Percentiles rank a stretch among this genome's conserved stretches.
Evolutionary conservation across 2,329 filamentous ascomycete genomes (phyloP).

Genomic region (Fusarium falciforme): DNA sequence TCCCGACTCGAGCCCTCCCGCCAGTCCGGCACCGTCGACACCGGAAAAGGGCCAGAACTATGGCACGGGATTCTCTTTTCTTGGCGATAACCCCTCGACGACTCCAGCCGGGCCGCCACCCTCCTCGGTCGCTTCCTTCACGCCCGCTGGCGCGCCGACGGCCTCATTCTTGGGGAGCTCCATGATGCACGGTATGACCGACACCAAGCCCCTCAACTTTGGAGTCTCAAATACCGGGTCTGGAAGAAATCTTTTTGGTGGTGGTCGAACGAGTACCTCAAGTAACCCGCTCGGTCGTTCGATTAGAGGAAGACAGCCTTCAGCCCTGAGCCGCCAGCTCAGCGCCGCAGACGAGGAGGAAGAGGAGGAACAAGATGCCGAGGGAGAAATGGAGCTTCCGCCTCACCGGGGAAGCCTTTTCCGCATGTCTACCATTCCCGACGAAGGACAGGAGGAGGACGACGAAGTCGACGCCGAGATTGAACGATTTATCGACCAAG

Average conservation of each 20-base stretch:
- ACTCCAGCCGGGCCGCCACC: slow-evolving; percentile 65
- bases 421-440: slow-evolving; percentile 37
- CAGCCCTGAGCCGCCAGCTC: slow-evolving; percentile 61
- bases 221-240: slow-evolving; percentile 44
- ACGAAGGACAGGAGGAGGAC: slow-evolving; percentile 38
- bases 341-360: slow-evolving; percentile 48
- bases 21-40: slow-evolving; percentile 60
- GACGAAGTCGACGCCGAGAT: slow-evolving; percentile 52
- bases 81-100: slow-evolving; percentile 61
- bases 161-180: slow-evolving; percentile 67
- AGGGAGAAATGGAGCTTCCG: slow-evolving; percentile 51
- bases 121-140: slow-evolving; percentile 66
- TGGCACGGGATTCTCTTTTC: slow-evolving; percentile 51
- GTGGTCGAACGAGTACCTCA: slow-evolving; percentile 48
- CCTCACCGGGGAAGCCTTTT: slow-evolving; percentile 49
- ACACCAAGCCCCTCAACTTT: slow-evolving; percentile 54
- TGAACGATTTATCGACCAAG: slow-evolving; percentile 50
- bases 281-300: slow-evolving; percentile 62
- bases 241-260: slow-evolving; percentile 53
- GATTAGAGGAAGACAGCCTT: slow-evolving; percentile 58
- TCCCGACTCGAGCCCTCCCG: slow-evolving; percentile 56
- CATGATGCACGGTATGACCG: slow-evolving; percentile 57
- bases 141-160: slow-evolving; percentile 66
- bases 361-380: slow-evolving; percentile 47
- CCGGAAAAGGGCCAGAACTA: slow-evolving; percentile 56